Percentiles rank a stretch among this genome's conserved stretches.
Conservation (phyloP, 768 basidiomycete genomes). For the Pleurotus sapidus region DNA sequence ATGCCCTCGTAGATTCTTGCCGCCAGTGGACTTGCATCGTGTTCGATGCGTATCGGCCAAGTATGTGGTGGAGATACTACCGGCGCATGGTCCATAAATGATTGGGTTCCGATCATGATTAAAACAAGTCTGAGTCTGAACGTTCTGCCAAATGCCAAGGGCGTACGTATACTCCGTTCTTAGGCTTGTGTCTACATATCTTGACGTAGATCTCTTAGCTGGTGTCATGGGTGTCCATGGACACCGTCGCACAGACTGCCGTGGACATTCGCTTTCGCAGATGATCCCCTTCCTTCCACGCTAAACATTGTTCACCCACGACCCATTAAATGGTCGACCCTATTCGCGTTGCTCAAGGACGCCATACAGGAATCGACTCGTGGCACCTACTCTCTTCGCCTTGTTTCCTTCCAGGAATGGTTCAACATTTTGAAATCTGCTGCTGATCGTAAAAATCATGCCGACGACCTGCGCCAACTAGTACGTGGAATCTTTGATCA, state of each 20-base stretch:
- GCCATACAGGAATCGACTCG: slow-evolving; percentile 6
- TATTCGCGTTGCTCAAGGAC: slow-evolving; percentile 13
- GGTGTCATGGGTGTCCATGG: slow-evolving; percentile 32
- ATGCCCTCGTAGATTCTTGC: slow-evolving; percentile 16
- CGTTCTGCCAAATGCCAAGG: slow-evolving; percentile 15
- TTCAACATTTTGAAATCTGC: slow-evolving; percentile 11
- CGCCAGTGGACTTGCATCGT: slow-evolving; percentile 19
- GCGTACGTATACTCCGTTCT: slow-evolving; percentile 16
- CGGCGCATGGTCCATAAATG: slow-evolving; percentile 30
- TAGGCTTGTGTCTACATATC: not conserved
- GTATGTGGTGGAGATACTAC: slow-evolving; percentile 24
- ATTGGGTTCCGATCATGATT: slow-evolving; percentile 33
- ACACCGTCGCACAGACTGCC: slow-evolving; percentile 23
- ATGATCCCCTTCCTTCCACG: slow-evolving; percentile 13
- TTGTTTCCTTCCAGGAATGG: slow-evolving; percentile 20
- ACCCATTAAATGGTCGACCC: slow-evolving; percentile 26
- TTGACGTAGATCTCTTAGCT: slow-evolving; percentile 14
- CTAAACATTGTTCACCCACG: slow-evolving; percentile 33
- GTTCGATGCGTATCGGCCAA: slow-evolving; percentile 29
- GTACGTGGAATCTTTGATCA: not conserved
- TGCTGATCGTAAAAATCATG: not conserved
- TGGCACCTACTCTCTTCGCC: not conserved
- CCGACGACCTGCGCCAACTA: not conserved
- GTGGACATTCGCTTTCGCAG: slow-evolving; percentile 27
- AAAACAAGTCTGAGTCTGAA: slow-evolving; percentile 25